Base-by-base conservation (phyloP, 768 basidiomycete genomes). In the Pholiota microspora region DNA sequence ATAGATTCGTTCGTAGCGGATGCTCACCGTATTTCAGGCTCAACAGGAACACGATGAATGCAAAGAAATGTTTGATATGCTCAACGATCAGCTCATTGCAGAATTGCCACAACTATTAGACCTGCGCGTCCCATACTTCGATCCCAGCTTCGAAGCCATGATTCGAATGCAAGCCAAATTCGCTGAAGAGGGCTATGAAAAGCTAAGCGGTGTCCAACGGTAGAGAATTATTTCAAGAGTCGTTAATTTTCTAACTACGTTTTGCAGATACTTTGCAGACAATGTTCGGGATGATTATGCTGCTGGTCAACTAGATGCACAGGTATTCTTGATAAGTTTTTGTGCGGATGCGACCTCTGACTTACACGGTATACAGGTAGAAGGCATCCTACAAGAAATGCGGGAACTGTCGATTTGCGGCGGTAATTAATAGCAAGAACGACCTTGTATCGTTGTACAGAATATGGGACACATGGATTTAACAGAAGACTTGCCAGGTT, bases 101-200 rank as follows among this genome's bases (percentile, higher is more conserved):
- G 97, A 98, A 63, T 78, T 99, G 13, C 97, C 97, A 0, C 86
- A 95, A 61, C 75, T 99, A 36, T 82, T 98, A 47, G 95, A 98
- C 64, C 84, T 98, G 16, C 91, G 97, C 34, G 90, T 99, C 23
- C 97, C 97, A 0, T 99, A 92, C 78, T 95, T 98, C 59, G 97
- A 98, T 69, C 97, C 97, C 4, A 94, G 91, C 61, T 98, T 98
- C 68, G 97, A 98, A 73, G 92, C 96, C 44, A 98, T 98, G 96
- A 94, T 94, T 59, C 83, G 97, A 27, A 92, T 97, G 85, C 97
- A 99, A 66, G 84, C 91, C 66, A 94, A 95, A 66, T 98, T 98
- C 67, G 95, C 96, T 0, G 93, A 98, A 69, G 96, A 99, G 63
- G 95, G 96, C 0, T 98, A 99, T 68, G 94, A 98, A 74, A 97